Conservation (phyloP, 495 filamentous ascomycete species). For the Cercophora scortea region DNA sequence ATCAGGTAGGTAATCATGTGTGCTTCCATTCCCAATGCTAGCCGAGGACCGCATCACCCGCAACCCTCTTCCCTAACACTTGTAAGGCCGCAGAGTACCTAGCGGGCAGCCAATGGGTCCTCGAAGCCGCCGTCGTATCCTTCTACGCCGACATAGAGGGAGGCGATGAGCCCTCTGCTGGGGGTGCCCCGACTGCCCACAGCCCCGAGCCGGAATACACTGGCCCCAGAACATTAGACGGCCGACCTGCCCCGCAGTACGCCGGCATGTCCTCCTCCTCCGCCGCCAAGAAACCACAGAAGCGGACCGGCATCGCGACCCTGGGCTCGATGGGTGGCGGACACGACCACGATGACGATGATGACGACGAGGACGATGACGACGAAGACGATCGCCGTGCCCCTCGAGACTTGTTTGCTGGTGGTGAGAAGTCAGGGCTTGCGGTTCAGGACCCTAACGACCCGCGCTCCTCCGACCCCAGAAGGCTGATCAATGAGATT, state of each 20-base stretch:
- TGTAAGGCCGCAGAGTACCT: constrained; percentile 65
- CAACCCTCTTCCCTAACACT: background rate
- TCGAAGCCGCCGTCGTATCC: constrained; percentile 57
- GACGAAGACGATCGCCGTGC: constrained; percentile 54
- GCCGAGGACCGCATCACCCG: background rate
- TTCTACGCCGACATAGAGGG: constrained; percentile 68
- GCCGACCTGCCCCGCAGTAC: constrained; percentile 42
- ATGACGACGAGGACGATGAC: constrained; percentile 51
- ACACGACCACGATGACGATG: constrained; percentile 43
- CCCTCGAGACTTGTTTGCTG: constrained; percentile 80
- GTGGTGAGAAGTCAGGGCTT: constrained; percentile 92
- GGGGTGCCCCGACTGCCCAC: constrained; percentile 13
- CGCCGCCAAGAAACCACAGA: constrained; percentile 31
- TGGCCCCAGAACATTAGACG: constrained; percentile 48
- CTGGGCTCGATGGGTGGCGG: constrained; percentile 45
- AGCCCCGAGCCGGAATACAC: constrained; percentile 36
- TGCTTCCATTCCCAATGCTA: background rate
- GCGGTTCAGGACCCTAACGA: constrained; percentile 79
- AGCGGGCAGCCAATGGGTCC: constrained; percentile 57
- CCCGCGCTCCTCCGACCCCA: constrained; percentile 45
- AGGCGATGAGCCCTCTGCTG: constrained; percentile 31
- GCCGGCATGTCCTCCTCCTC: constrained; percentile 27
- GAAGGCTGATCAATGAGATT: constrained; percentile 67
- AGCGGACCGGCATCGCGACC: constrained; percentile 48
- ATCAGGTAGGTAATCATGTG: constrained; percentile 57